A percentile compares a stretch with the other conserved stretches of the same genome.
These are phyloP conservation scores for Aspergillus sp. DNA, from an alignment of 2,329 filamentous ascomycete species.

Conservation along the genomic window DNA sequence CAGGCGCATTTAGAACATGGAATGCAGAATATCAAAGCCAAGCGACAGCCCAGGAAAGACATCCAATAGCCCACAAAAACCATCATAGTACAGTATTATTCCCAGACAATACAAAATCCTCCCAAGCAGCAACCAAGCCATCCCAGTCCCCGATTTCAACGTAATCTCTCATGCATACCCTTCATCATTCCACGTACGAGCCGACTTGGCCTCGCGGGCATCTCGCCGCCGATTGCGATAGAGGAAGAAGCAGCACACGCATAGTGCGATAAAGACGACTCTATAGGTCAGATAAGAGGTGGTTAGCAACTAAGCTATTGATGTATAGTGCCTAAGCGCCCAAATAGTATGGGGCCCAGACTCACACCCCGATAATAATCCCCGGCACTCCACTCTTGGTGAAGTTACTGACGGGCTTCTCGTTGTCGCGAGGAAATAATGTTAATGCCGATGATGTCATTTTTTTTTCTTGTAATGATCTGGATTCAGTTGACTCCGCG, in stretches of 20 bases:
- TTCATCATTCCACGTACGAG: slow-evolving; percentile 6
- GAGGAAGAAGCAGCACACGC: slow-evolving; percentile 10
- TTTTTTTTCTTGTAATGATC: too few species aligned
- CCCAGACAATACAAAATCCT: too few species aligned
- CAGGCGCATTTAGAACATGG: too few species aligned
- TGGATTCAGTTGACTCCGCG: too few species aligned
- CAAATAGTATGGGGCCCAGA: not conserved
- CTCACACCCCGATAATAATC: slow-evolving; percentile 12
- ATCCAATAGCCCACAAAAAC: too few species aligned
- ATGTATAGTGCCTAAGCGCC: not conserved
- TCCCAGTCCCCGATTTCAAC: too few species aligned
- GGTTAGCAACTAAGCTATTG: not conserved
- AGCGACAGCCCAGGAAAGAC: too few species aligned
- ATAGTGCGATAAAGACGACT: slow-evolving; percentile 7
- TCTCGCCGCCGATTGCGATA: slow-evolving; percentile 12
- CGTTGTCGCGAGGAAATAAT: not conserved
- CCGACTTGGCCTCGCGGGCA: slow-evolving; percentile 7
- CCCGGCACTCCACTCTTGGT: slow-evolving; percentile 12
- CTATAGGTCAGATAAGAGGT: not conserved
- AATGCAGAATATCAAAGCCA: too few species aligned
- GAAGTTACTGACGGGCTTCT: slow-evolving; percentile 12
- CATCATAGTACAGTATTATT: too few species aligned
- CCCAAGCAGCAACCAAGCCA: too few species aligned
- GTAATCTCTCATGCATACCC: too few species aligned
- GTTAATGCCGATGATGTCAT: not conserved